Percentiles rank a stretch among this genome's conserved stretches.
Conservation (phyloP, 768 basidiomycete species). For the Boletus rubescentipes region DNA sequence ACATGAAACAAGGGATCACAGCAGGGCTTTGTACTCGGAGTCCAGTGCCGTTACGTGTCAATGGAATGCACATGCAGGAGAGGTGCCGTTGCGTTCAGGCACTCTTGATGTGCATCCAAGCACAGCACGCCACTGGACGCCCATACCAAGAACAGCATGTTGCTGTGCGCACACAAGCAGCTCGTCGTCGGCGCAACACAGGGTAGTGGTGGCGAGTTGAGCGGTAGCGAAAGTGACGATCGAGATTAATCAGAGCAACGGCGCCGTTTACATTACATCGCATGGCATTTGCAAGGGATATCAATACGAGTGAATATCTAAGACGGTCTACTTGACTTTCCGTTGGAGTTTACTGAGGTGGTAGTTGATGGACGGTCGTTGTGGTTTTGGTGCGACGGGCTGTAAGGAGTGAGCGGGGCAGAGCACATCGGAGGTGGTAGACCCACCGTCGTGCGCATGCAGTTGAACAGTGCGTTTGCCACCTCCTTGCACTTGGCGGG, state of each 20-base stretch:
- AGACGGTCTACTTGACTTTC: constrained; percentile 56
- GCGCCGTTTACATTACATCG: constrained; percentile 18
- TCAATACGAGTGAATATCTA: constrained; percentile 19
- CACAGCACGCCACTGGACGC: constrained; percentile 25
- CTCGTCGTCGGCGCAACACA: neutral
- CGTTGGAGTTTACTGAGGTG: constrained; percentile 81
- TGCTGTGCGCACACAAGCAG: constrained; percentile 2
- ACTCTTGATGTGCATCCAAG: constrained; percentile 9
- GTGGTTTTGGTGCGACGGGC: constrained; percentile 67
- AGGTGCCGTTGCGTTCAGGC: constrained; percentile 10
- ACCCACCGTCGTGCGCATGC: constrained; percentile 85
- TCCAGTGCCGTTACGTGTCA: constrained; percentile 6
- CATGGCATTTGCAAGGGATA: constrained; percentile 14
- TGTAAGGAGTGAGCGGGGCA: constrained; percentile 29
- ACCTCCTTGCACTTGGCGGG: constrained; percentile 51
- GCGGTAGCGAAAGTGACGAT: neutral
- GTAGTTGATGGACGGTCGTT: constrained; percentile 83
- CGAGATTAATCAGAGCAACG: neutral
- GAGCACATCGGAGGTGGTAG: neutral
- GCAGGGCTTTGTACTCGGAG: constrained; percentile 25
- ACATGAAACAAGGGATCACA: constrained; percentile 29
- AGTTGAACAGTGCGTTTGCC: constrained; percentile 65
- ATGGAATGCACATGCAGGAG: constrained; percentile 16
- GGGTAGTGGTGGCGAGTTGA: neutral
- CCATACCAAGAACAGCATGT: constrained; percentile 18